phyloP scores from a whole-genome alignment of 768 basidiomycete species.

The Trametes coccinea region DNA sequence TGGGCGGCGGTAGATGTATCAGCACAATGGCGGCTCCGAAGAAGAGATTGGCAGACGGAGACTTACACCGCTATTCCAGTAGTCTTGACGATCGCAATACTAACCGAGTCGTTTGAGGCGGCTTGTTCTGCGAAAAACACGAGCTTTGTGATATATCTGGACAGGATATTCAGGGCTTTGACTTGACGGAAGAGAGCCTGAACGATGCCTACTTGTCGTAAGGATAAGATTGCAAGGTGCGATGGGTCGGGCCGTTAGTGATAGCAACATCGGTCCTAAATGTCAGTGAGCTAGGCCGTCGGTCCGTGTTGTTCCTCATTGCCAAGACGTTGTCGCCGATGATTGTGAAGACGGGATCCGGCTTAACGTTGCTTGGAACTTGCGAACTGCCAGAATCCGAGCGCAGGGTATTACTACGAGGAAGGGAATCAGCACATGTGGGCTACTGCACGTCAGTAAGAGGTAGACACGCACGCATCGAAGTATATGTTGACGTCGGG shows the following conservation, averaged over 20 bases:
- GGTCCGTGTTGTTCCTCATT: constrained; percentile 8
- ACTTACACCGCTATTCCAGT: constrained; percentile 21
- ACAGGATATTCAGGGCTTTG: too few relatives aligned
- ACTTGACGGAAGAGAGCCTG: too few relatives aligned
- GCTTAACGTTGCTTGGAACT: constrained; percentile 2
- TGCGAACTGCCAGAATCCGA: background rate
- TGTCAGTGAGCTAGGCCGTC: constrained; percentile 7
- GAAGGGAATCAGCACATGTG: too few relatives aligned
- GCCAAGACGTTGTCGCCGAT: constrained; percentile 12
- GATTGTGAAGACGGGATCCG: constrained; percentile 17
- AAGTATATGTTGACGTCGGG: constrained; percentile 21
- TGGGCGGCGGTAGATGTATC: background rate
- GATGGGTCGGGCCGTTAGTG: constrained; percentile 12
- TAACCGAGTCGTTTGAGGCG: constrained; percentile 12
- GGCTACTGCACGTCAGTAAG: too few relatives aligned
- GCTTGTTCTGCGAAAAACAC: constrained; percentile 14
- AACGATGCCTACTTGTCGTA: constrained; percentile 18
- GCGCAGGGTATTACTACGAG: constrained; percentile 15
- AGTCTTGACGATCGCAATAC: constrained; percentile 13
- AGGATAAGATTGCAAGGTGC: constrained; percentile 19
- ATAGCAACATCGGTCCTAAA: constrained; percentile 21
- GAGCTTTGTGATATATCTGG: constrained; percentile 14
- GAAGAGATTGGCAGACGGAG: too few relatives aligned
- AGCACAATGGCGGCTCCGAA: too few relatives aligned
- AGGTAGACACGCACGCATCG: constrained; percentile 10